A percentile compares a stretch with the other conserved stretches of the same genome.
Conservation (phyloP, 805 yeast species). For the Tetrapisispora nanseiensis region DNA sequence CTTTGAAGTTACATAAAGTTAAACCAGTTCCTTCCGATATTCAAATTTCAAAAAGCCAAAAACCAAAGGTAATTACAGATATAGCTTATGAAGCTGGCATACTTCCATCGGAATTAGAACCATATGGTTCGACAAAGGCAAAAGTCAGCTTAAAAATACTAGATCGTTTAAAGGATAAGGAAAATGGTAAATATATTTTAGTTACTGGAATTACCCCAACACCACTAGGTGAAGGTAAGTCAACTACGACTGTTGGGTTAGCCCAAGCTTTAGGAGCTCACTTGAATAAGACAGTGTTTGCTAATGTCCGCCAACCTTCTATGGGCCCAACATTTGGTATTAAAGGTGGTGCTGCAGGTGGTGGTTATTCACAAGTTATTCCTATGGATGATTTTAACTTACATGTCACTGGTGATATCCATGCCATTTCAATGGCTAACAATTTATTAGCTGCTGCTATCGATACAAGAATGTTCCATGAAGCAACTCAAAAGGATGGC, state of each 20-base stretch:
- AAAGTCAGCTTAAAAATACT: slow-evolving; percentile 58
- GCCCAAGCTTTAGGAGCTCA: slow-evolving; percentile 78
- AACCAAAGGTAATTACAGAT: slow-evolving; percentile 58
- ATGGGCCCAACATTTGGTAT: slow-evolving; percentile 88
- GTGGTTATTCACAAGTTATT: slow-evolving; percentile 79
- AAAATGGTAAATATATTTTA: slow-evolving; percentile 61
- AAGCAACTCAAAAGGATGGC: slow-evolving; percentile 60
- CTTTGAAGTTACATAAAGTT: slow-evolving; percentile 46
- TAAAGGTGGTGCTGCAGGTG: slow-evolving; percentile 88
- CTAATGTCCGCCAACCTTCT: slow-evolving; percentile 79
- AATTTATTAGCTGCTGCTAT: slow-evolving; percentile 77
- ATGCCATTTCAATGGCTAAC: slow-evolving; percentile 75
- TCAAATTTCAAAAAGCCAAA: slow-evolving; percentile 67
- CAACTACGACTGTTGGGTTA: slow-evolving; percentile 74
- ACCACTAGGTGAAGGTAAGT: slow-evolving; percentile 79
- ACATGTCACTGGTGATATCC: slow-evolving; percentile 82
- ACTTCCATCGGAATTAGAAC: slow-evolving; percentile 58
- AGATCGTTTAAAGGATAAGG: slow-evolving; percentile 48
- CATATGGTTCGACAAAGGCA: slow-evolving; percentile 68
- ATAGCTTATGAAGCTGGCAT: slow-evolving; percentile 65
- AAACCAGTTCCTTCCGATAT: slow-evolving; percentile 75
- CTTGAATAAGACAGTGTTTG: slow-evolving; percentile 56
- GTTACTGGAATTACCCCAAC: slow-evolving; percentile 84
- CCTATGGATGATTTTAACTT: slow-evolving; percentile 85
- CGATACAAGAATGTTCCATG: slow-evolving; percentile 81